Evolutionary conservation across 768 basidiomycete species (phyloP).

Genomic region (Kwoniella sp.): DNA sequence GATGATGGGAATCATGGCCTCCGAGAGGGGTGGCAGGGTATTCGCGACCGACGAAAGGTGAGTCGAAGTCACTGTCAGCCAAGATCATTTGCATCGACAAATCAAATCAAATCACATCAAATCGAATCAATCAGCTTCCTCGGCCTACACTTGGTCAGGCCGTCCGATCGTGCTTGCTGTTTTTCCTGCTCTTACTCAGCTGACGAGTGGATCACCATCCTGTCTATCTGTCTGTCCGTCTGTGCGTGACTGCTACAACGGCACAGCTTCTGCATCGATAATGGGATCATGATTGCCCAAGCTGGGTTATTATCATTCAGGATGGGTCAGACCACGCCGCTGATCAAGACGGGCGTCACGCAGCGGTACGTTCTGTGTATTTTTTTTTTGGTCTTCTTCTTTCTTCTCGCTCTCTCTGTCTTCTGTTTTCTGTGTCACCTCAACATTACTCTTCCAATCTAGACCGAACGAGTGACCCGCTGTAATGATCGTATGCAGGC

Average conservation of each 20-base stretch:
- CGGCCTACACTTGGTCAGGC: too few species aligned
- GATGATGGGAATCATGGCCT: constrained; percentile 98
- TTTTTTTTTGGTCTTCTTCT: background rate
- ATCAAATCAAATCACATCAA: too few species aligned
- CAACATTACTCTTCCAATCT: background rate
- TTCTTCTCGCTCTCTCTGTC: too few species aligned
- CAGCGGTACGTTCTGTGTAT: constrained; percentile 81
- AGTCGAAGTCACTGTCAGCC: constrained; percentile 40
- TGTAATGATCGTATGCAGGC: constrained; percentile 5
- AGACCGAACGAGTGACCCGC: background rate
- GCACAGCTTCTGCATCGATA: constrained; percentile 97
- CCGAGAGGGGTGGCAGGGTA: constrained; percentile 81
- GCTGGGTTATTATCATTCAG: constrained; percentile 88
- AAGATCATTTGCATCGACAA: too few species aligned
- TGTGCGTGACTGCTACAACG: background rate
- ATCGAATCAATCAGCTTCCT: too few species aligned
- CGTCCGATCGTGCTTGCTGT: too few species aligned
- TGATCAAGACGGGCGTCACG: constrained; percentile 82
- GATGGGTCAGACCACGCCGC: constrained; percentile 80
- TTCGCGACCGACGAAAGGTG: constrained; percentile 96
- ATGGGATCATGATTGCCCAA: constrained; percentile 99
- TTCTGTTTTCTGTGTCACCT: background rate
- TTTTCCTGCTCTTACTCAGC: background rate
- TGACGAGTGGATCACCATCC: background rate
- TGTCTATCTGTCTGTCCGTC: background rate